phyloP scores from a whole-genome alignment of 352 stramenopile species.

The Phytophthora hibernalis region DNA sequence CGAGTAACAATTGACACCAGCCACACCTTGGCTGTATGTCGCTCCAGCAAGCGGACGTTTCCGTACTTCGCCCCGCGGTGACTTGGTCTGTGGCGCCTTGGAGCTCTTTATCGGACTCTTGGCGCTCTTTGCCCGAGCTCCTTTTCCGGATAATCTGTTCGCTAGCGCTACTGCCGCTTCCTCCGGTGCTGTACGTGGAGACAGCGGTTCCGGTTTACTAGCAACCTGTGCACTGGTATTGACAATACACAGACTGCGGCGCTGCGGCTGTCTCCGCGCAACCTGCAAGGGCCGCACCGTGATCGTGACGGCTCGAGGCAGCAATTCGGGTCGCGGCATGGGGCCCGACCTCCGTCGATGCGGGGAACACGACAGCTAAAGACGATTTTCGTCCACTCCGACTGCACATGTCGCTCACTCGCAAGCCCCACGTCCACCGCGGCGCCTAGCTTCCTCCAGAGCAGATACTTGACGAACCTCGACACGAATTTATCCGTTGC shows the following conservation, averaged over 20 bases:
- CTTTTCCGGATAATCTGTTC: conserved; percentile 34
- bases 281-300: conserved; percentile 64
- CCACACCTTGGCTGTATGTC: conserved; percentile 17
- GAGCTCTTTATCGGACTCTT: conserved; percentile 41
- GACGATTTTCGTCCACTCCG: conserved; percentile 86
- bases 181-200: conserved; percentile 20
- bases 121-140: conserved; percentile 13
- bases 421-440: conserved; percentile 44
- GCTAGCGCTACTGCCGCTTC: conserved; percentile 19
- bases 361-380: conserved; percentile 50
- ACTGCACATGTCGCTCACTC: conserved; percentile 51
- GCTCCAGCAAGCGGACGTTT: conserved; percentile 26
- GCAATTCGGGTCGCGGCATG: conserved; percentile 49
- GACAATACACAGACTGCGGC: conserved; percentile 28
- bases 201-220: conserved; percentile 20
- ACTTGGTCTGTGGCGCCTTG: conserved; percentile 34
- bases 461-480: conserved; percentile 54
- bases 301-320: conserved; percentile 65
- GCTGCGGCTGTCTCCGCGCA: conserved; percentile 35
- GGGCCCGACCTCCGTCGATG: conserved; percentile 46
- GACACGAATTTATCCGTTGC: conserved; percentile 31
- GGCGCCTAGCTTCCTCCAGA: conserved; percentile 62
- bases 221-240: conserved; percentile 14
- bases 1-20: conserved; percentile 12
- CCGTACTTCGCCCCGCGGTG: conserved; percentile 33